Percentiles rank a stretch among this genome's conserved stretches.
Evolutionary conservation across 2,329 filamentous ascomycete genomes (phyloP).

Genomic region (Metarhizium album): DNA sequence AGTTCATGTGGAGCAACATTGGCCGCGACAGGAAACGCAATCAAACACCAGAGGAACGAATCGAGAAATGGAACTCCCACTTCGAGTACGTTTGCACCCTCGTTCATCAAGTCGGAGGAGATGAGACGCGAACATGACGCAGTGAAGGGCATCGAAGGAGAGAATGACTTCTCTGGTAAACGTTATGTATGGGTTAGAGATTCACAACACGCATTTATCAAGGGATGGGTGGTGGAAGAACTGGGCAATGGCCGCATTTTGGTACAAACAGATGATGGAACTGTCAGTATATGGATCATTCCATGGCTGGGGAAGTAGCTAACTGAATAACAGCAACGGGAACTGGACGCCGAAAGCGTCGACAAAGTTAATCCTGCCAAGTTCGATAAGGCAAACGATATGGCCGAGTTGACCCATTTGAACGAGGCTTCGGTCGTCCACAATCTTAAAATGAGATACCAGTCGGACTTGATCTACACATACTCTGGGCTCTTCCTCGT

Average conservation of each 20-base stretch:
- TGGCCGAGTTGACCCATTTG: slow-evolving; percentile 95
- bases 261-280: slow-evolving; percentile 90
- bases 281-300: slow-evolving; percentile 41
- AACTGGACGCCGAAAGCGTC: slow-evolving; percentile 75
- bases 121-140: slow-evolving; percentile 46
- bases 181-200: slow-evolving; percentile 97
- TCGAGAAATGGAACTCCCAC: slow-evolving; percentile 55
- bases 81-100: slow-evolving; percentile 83
- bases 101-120: slow-evolving; percentile 88
- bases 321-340: slow-evolving; percentile 55
- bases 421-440: slow-evolving; percentile 98
- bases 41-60: slow-evolving; percentile 37
- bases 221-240: slow-evolving; percentile 86
- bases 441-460: slow-evolving; percentile 90
- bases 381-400: slow-evolving; percentile 98
- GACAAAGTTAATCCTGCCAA: slow-evolving; percentile 99
- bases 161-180: slow-evolving; percentile 98
- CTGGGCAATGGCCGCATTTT: slow-evolving; percentile 56
- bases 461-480: slow-evolving; percentile 93
- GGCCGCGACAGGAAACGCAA: slow-evolving; percentile 23
- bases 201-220: slow-evolving; percentile 75
- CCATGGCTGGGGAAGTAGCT: slow-evolving; percentile 6
- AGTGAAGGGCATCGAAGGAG: slow-evolving; percentile 74
- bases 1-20: slow-evolving; percentile 36
- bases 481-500: slow-evolving; percentile 96